These are phyloP conservation scores for Diaporthe sp. DNA, from an alignment of 2,329 filamentous ascomycete genomes.

Conservation along the genomic window DNA sequence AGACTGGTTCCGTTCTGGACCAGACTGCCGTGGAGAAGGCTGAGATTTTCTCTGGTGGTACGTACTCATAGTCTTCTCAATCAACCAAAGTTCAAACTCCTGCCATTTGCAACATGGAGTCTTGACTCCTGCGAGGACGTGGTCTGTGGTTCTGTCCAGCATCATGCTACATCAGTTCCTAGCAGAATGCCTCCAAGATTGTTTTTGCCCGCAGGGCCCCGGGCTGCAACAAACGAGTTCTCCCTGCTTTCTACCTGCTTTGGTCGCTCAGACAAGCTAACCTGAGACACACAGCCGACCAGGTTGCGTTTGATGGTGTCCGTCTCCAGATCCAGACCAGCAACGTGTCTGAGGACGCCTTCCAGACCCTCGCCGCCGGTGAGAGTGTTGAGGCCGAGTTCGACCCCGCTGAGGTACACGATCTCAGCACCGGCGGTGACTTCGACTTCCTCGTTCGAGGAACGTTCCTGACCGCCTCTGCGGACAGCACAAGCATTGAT, in stretches of 20 bases:
- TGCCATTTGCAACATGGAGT: background rate
- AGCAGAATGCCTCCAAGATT: background rate
- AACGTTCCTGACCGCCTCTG: slow-evolving; percentile 66
- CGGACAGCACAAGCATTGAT: slow-evolving; percentile 63
- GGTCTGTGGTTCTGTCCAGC: slow-evolving; percentile 17
- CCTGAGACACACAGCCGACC: slow-evolving; percentile 47
- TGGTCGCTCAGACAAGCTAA: background rate
- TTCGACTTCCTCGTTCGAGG: slow-evolving; percentile 70
- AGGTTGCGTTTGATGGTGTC: slow-evolving; percentile 66
- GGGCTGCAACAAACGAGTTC: too few species aligned
- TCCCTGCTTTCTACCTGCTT: background rate
- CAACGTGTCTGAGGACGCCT: slow-evolving; percentile 60
- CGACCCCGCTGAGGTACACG: slow-evolving; percentile 68
- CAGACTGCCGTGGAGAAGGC: slow-evolving; percentile 66
- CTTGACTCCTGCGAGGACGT: background rate
- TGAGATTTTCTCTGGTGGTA: slow-evolving; percentile 61
- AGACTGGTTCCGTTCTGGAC: slow-evolving; percentile 66
- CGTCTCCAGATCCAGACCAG: slow-evolving; percentile 61
- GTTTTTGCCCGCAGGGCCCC: too few species aligned
- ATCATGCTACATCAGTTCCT: background rate
- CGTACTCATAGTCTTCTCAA: slow-evolving; percentile 41
- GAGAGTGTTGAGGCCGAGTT: slow-evolving; percentile 66
- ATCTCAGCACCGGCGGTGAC: slow-evolving; percentile 63
- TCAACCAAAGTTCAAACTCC: background rate
- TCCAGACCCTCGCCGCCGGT: slow-evolving; percentile 61